Evolutionary conservation across 1,284 basidiomycete species (phyloP), one percentile per base, ranked within the genome.

Genomic region (Naganishia liquefaciens): DNA sequence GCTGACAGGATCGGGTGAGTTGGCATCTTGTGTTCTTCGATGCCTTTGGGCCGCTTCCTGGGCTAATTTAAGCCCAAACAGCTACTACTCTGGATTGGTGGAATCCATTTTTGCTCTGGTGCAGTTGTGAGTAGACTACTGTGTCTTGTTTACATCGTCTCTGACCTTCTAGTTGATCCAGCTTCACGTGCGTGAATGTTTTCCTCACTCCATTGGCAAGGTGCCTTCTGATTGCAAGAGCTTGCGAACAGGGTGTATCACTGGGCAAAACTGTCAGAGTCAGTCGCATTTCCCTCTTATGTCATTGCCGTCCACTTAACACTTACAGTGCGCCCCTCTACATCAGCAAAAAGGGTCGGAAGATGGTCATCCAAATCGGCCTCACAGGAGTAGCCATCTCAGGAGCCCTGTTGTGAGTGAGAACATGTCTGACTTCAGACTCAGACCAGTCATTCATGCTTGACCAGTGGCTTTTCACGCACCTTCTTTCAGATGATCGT

Each of bases 221-320:
- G n/a, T n/a, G n/a, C n/a, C n/a, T n/a, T n/a, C n/a, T n/a, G n/a
- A n/a, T n/a, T 23, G 21, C 46, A 47, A 37, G 28, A n/a, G 33
- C 23, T 33, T 33, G 51, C 28, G 39, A 39, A 73, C 52, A 78
- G 74, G 1, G 76, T 78, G 0, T 78, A 78, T 61, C 75, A 78
- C 61, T 78, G 77, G 77, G 75, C 75, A 9, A 76, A 73, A 54
- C 65, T 77, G 17, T 76, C 75, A 42, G 77, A 78, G 74, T 76
- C 40, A 67, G 74, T 70, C 5, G 19, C 25, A 33, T 13, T 10
- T 1, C 25, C 23, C 19, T 28, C 30, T 33, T 19, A 27, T 11
- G 28, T 47, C 27, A 37, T 13, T 37, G 33, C 10, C 33, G 13
- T 10, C 10, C 33, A 7, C 13, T 37, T 37, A 37, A 37, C 33